Conservation (phyloP, 768 basidiomycete species). For the Mycena chlorophos region DNA sequence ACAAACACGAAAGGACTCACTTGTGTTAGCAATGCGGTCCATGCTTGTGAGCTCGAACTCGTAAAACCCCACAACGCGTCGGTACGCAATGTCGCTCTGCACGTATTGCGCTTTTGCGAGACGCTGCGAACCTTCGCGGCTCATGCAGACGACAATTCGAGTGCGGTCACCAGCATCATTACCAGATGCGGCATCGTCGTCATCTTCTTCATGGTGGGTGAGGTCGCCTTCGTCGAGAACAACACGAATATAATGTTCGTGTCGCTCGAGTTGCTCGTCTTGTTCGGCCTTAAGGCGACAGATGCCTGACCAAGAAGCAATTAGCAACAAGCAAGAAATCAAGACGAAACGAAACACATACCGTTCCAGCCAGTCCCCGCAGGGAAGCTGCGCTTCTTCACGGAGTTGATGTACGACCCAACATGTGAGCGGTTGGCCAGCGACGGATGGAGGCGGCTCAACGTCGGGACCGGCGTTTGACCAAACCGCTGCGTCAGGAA, state of each 20-base stretch:
- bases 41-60: constrained; percentile 20
- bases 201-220: constrained; percentile 12
- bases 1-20: constrained; percentile 10
- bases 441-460: constrained; percentile 24
- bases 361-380: constrained; percentile 23
- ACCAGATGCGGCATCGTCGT: constrained; percentile 5
- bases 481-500: constrained; percentile 15
- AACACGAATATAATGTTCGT: constrained; percentile 25
- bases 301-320: constrained; percentile 11
- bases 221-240: constrained; percentile 2
- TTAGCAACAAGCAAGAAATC: not conserved
- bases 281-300: constrained; percentile 12
- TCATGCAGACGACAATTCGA: constrained; percentile 30
- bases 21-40: constrained; percentile 14
- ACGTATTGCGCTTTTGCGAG: constrained; percentile 22
- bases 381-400: constrained; percentile 1
- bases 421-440: constrained; percentile 23
- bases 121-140: constrained; percentile 19
- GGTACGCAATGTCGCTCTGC: constrained; percentile 30
- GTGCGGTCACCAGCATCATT: too few species aligned
- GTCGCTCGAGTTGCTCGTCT: constrained; percentile 7
- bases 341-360: not conserved
- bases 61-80: constrained; percentile 17
- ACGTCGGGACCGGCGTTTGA: constrained; percentile 3
- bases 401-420: constrained; percentile 15